Evolutionary conservation across 768 basidiomycete genomes (phyloP).

Genomic region (Mycena galopus): DNA sequence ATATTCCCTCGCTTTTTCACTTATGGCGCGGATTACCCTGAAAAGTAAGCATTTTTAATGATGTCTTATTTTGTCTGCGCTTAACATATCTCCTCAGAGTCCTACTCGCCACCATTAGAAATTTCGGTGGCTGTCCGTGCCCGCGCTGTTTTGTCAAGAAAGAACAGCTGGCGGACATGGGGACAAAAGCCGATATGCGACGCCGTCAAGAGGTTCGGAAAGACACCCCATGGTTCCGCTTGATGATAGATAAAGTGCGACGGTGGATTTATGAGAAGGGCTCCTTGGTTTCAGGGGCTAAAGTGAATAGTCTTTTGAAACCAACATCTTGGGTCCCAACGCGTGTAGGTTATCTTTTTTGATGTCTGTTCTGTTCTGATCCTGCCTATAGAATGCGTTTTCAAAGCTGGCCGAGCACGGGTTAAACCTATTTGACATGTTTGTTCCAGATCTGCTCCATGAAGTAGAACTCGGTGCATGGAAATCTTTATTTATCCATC

Average conservation of each 20-base stretch:
- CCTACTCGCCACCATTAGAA: constrained; percentile 39
- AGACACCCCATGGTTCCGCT: too few relatives aligned
- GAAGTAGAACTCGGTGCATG: constrained; percentile 57
- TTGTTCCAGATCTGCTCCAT: constrained; percentile 53
- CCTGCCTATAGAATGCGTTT: constrained; percentile 55
- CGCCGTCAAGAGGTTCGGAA: constrained; percentile 3
- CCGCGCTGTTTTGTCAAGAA: constrained; percentile 41
- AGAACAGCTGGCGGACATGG: constrained; percentile 30
- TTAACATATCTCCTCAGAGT: too few relatives aligned
- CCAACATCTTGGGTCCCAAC: constrained; percentile 10
- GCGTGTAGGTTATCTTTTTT: neutral
- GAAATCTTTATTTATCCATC: constrained; percentile 53
- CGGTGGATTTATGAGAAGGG: constrained; percentile 20
- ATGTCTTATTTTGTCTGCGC: too few relatives aligned
- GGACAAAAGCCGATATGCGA: constrained; percentile 30
- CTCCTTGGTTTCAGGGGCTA: neutral
- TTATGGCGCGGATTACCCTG: too few relatives aligned
- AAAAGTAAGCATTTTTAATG: too few relatives aligned
- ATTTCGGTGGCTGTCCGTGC: constrained; percentile 42
- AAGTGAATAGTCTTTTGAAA: neutral
- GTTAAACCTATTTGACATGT: constrained; percentile 45
- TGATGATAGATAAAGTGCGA: too few relatives aligned
- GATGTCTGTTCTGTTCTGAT: too few relatives aligned
- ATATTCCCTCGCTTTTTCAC: too few relatives aligned
- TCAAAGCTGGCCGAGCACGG: constrained; percentile 36